Percentiles rank a stretch among this genome's conserved stretches.
These are phyloP conservation scores for Pythium plurisporium DNA, from an alignment of 352 stramenopile genomes.

Conservation along the genomic window DNA sequence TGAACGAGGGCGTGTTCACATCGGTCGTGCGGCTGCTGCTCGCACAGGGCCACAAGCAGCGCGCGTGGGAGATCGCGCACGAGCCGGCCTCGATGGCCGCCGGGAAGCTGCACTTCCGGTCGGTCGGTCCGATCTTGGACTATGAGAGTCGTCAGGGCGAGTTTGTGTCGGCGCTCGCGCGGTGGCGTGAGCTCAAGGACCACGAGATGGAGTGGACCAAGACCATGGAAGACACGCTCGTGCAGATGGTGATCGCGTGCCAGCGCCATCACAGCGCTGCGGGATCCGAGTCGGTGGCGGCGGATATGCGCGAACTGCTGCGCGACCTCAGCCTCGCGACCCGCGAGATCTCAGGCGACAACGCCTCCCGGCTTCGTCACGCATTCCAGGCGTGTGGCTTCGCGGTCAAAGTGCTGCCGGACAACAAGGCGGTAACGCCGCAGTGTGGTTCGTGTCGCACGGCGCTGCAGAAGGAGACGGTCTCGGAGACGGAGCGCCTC, in stretches of 20 bases:
- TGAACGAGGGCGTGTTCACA: conserved; percentile 63
- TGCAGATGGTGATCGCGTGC: conserved; percentile 63
- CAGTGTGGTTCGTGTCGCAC: conserved; percentile 38
- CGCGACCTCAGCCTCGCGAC: conserved; percentile 51
- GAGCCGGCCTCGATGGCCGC: conserved; percentile 26
- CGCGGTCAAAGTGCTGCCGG: conserved; percentile 28
- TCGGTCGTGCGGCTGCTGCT: conserved; percentile 60
- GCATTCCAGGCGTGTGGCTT: conserved; percentile 40
- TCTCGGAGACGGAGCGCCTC: conserved; percentile 33
- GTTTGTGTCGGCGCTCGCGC: conserved; percentile 38
- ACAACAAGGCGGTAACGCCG: conserved; percentile 35
- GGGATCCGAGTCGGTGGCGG: conserved; percentile 10
- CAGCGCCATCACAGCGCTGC: conserved; percentile 24
- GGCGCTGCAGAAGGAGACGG: conserved; percentile 37
- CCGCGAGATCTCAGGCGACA: conserved; percentile 48
- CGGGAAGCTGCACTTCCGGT: conserved; percentile 63
- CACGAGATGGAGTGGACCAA: conserved; percentile 63
- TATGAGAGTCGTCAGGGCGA: conserved; percentile 37
- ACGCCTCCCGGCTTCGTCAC: conserved; percentile 35
- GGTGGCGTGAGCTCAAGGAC: conserved; percentile 55
- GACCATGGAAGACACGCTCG: conserved; percentile 66
- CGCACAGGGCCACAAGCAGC: conserved; percentile 27
- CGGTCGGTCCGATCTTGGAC: conserved; percentile 56
- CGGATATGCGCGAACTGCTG: conserved; percentile 50
- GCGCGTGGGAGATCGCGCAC: conserved; percentile 47